Conservation (phyloP, 768 basidiomycete species). For the Saitozyma sp. region DNA sequence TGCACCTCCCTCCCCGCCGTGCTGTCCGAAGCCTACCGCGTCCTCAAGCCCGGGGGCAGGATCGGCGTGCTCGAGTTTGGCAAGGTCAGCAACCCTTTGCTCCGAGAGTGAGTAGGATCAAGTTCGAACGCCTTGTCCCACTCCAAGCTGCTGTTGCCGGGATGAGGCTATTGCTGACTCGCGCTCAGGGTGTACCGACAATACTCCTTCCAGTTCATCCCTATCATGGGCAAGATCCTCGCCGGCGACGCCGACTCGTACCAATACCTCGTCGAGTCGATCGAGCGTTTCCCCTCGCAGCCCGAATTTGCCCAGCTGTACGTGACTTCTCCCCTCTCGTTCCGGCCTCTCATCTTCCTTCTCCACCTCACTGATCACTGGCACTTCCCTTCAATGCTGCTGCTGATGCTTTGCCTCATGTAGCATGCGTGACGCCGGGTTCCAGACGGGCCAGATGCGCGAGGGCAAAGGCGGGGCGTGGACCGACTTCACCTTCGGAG, state of each 20-base stretch:
- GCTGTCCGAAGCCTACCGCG: constrained; percentile 82
- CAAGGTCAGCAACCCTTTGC: constrained; percentile 80
- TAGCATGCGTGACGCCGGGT: constrained; percentile 53
- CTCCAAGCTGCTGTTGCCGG: background rate
- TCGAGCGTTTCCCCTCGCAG: constrained; percentile 87
- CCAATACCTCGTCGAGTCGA: constrained; percentile 96
- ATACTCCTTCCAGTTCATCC: constrained; percentile 94
- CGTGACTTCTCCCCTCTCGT: constrained; percentile 13
- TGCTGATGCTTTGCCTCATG: constrained; percentile 1
- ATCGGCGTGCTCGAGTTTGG: constrained; percentile 97
- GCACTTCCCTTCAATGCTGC: background rate
- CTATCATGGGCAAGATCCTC: constrained; percentile 92
- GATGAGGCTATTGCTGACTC: background rate
- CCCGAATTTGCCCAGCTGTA: constrained; percentile 80
- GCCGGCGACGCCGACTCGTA: constrained; percentile 92
- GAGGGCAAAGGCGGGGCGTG: constrained; percentile 54
- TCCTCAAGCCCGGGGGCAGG: constrained; percentile 91
- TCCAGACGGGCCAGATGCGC: constrained; percentile 52
- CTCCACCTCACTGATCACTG: no score
- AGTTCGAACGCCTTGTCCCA: background rate
- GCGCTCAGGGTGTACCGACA: constrained; percentile 78
- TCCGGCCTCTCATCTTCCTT: no score
- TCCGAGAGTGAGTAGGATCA: constrained; percentile 68
- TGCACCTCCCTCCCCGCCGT: constrained; percentile 90
- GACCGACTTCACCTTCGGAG: constrained; percentile 53